A percentile compares a stretch with the other conserved stretches of the same genome.
These are phyloP conservation scores for Salmacisia buchloeana DNA, from an alignment of 1,284 basidiomycete species.

Conservation along the genomic window DNA sequence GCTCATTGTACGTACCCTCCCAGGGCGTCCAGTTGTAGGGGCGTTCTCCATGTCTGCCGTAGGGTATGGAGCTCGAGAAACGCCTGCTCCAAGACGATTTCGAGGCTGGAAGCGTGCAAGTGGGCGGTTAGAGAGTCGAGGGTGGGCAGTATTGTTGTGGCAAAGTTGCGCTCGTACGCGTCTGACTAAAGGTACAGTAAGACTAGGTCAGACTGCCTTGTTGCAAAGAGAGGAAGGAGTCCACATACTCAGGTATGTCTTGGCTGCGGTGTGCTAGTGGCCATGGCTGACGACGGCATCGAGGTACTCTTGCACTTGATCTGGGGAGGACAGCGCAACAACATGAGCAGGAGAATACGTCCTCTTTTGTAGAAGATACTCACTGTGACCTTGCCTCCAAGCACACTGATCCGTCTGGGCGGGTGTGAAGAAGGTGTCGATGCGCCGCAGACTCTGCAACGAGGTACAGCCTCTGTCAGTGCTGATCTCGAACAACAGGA, in stretches of 20 bases:
- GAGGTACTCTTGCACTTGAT: not conserved
- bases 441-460: not conserved
- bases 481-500: not conserved
- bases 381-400: not conserved
- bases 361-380: not conserved
- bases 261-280: not conserved
- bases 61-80: not conserved
- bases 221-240: not conserved
- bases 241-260: not conserved
- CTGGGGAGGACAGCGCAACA: not conserved
- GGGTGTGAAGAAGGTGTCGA: not conserved
- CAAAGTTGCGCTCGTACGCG: not conserved
- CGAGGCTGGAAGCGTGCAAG: not conserved
- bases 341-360: not conserved
- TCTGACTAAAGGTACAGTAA: not conserved
- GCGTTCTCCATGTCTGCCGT: not conserved
- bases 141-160: no score
- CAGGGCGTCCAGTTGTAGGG: not conserved
- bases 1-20: not conserved
- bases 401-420: not conserved
- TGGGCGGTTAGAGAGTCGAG: not conserved
- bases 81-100: not conserved
- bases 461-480: not conserved
- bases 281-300: not conserved
- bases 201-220: not conserved